phyloP scores from a whole-genome alignment of 306 rosid species.

The Hippophae tibetana region DNA sequence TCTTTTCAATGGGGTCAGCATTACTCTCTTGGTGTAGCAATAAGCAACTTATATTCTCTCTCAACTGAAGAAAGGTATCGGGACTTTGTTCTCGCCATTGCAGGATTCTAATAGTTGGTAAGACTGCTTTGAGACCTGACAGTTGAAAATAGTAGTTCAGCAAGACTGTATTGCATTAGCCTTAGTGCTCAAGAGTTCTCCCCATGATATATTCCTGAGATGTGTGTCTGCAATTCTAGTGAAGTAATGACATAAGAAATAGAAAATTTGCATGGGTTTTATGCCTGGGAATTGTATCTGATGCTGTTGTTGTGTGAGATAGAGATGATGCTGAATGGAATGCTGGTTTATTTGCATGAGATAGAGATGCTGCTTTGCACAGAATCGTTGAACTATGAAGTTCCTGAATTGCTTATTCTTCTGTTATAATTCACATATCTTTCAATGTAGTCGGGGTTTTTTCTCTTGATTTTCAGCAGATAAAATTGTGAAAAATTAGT shows the following conservation, averaged over 20 bases:
- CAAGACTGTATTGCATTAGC: constrained; percentile 58
- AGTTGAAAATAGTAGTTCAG: constrained; percentile 55
- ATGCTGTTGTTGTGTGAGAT: constrained; percentile 20
- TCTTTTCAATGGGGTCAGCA: constrained; percentile 95
- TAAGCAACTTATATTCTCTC: constrained; percentile 74
- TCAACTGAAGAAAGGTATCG: constrained; percentile 91
- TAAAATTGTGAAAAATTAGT: too few species aligned
- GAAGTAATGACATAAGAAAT: constrained; percentile 24
- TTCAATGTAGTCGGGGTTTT: not conserved
- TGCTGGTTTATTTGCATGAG: not conserved
- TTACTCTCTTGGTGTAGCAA: constrained; percentile 94
- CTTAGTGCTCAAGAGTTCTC: constrained; percentile 61
- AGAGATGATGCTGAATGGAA: not conserved
- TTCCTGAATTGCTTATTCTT: constrained; percentile 6
- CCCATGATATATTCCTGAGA: constrained; percentile 55
- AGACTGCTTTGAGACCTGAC: constrained; percentile 92
- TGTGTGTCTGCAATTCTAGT: constrained; percentile 41
- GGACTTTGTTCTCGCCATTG: constrained; percentile 66
- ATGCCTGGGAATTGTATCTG: constrained; percentile 19
- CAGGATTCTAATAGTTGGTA: constrained; percentile 99
- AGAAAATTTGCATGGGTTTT: constrained; percentile 32
- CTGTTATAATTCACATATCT: not conserved
- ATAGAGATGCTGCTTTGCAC: constrained; percentile 2
- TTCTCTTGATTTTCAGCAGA: too few species aligned
- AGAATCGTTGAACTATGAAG: constrained; percentile 2